Evolutionary conservation across 148 eudicot species (phyloP), one percentile per base, ranked within the genome.

Genomic region (Vaccinium darrowii): DNA sequence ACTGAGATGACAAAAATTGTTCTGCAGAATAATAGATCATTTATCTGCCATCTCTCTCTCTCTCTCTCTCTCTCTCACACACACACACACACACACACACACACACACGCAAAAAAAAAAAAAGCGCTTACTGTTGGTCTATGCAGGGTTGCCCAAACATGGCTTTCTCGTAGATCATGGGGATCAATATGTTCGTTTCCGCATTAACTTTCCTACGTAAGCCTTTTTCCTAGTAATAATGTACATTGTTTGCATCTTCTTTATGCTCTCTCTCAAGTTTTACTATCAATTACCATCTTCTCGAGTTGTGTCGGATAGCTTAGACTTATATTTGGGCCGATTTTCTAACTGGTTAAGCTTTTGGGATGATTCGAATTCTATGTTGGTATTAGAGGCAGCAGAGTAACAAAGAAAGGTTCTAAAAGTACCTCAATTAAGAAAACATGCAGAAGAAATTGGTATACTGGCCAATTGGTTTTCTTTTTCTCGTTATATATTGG

Each of bases 171-270:
- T 90, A 75, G 91, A 90, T 84, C 93, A 90, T 76, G 99, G 99
- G 71, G 94, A 96, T 89, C 98, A 92, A 87, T 88, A 89, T 80
- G 95, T 96, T 62, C 94, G 97, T 36, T 96, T 96, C 80, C 88
- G 98, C 47, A 87, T 96, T 78, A 90, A 86, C 54, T 92, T 96
- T 74, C 99, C 99, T 15, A 84, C 57, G 99, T 94, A 91, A 91
- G 98, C 52, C 39, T 15, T 73, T 49, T 76, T 52, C 43, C 36
- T 75, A 76, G 27, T 67, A 69, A n/a, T n/a, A 69, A n/a, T n/a
- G 50, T 25, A 58, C 56, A 73, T 19, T 25, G 8, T 39, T 80
- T 51, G 36, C 71, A 56, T 75, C 14, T 74, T 56, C 15, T 74
- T 39, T 83, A 25, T 83, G 43, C 53, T 83, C 57, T 76, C 25